Evolutionary conservation across 352 stramenopile species (phyloP), one percentile per base, ranked within the genome.

Genomic region (Saprolegnia parasitica): DNA sequence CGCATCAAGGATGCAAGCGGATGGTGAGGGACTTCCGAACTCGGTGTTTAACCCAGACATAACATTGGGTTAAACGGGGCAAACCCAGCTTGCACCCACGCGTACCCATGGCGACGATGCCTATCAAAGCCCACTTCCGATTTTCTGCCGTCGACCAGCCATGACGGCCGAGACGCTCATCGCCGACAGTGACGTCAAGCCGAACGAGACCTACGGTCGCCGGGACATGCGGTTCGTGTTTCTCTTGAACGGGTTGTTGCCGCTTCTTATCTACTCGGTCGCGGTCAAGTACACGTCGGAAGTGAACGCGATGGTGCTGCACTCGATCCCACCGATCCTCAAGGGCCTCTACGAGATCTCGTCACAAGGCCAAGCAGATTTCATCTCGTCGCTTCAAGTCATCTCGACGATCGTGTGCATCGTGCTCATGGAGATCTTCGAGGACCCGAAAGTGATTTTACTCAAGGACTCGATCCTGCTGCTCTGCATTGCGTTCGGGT

Each of bases 331-430:
- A 13, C 58, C 58, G 13, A 21, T 55, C 16, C 35, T 49, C 58
- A 67, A 67, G 40, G 23, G 37, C 40, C 1, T 67, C 20, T 67
- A 67, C 58, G 58, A 67, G 40, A 23, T 67, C 21, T 40, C 35
- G 40, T 6, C 10, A 10, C 13, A 56, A 23, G 15, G 40, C 23
- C 16, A 23, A 21, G 40, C 50, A 21, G 58, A 67, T n/a, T 55
- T 29, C 11, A 56, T 67, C 29, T 67, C 58, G 9, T 18, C 29
- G 29, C 11, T 67, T 10, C 58, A 67, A 42, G 18, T 67, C 11
- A 5, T 21, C 21, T 42, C 50, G 35, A 67, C 42, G 20, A 40
- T 40, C 15, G n/a, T 67, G 18, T 49, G 18, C 18, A 54, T 67
- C 39, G 37, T 35, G 2, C 18, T 67, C 20, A 67, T 67, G 58